Base-by-base conservation (phyloP, 2,329 filamentous ascomycete genomes). In the Fusarium sp. region DNA sequence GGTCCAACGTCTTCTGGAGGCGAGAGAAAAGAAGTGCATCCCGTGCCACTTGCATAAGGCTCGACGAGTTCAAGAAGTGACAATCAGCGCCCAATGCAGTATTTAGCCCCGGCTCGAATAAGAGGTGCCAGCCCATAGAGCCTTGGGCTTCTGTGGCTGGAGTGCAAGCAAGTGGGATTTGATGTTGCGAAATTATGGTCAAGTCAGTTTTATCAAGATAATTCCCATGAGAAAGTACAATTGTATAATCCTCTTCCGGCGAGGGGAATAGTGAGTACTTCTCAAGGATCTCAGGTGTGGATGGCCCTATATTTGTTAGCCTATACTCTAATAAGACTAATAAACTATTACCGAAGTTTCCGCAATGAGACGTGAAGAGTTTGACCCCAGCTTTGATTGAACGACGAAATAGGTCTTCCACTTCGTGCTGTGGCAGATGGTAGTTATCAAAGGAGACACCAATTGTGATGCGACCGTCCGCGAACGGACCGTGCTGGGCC, bases 121-220 rank as follows among this genome's bases (percentile, higher is more conserved):
- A 6, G 1, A 56, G 53, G 5, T 5, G 53, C 44, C 53, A 56
- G 4, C 53, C 44, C 53, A 56, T 56, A 6, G 28, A 56, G 0
- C 53, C 53, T 16, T 56, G 53, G 1, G 53, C 34, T 40, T 56
- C 53, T 11, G 53, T 56, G 0, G 53, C 45, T 28, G 53, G 34
- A 1, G 53, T 52, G 9, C 53, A 56, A 6, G 44, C 10, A 4
- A 52, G 3, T 2, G 53, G 44, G 5, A 34, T 30, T 4, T n/a
- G 33, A 0, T n/a, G 12, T 4, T 37, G 13, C 15, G 28, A 38
- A 1, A 56, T 4, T 3, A 51, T 51, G 1, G 1, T 4, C 15
- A 51, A 33, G 3, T 56, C 53, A 9, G 13, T 4, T 3, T 52
- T 36, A 0, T 52, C 26, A 20, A 56, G 36, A 6, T 40, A 56